Base-by-base conservation (phyloP, 1,139 yeast species). In the Yamadazyma friedrichii region DNA sequence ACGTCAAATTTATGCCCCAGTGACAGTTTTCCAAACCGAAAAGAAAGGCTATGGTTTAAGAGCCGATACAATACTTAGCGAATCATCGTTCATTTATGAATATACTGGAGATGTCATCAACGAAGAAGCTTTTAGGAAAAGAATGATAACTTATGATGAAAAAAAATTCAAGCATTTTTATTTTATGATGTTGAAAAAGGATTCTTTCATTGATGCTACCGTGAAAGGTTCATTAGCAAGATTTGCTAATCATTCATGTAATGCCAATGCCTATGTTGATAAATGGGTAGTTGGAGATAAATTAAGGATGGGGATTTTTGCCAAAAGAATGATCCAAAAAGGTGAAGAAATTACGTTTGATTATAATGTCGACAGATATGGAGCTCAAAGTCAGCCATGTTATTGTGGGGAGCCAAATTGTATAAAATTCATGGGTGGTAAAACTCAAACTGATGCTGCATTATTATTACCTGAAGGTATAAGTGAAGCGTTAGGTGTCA, bases 331-430 rank as follows among this genome's bases (percentile, higher is more conserved):
- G 27, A 88, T 93, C 42, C 44, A 52, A n/a, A 63, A 64, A 42
- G 96, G 96, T 36, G 98, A 93, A 61, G 98, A 93, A 59, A 81
- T 93, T 48, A 88, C 97, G 0, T 91, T 93, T 65, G 96, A 93
- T 63, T 93, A 93, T 62, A 93, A 93, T 57, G 98, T 93, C 22
- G 98, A 93, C 62, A 73, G 98, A 46, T 93, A 89, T 61, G 98
- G 98, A 22, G 95, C 97, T 1, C 84, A 82, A 48, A 89, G 95
- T 6, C 98, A 93, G 64, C 87, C 88, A 17, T 93, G 98, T 63
- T 87, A 86, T 63, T 93, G 98, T 67, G 97, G 95, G 2, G 95
- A 91, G 50, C 75, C 85, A 20, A 91, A 88, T 62, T 93, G 98
- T 74, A 75, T 88, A 35, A 96, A 96, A 26, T 82, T 86, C 48